Evolutionary conservation across 139 green algal genomes (phyloP).

Genomic region (Coelastrella sp.): DNA sequence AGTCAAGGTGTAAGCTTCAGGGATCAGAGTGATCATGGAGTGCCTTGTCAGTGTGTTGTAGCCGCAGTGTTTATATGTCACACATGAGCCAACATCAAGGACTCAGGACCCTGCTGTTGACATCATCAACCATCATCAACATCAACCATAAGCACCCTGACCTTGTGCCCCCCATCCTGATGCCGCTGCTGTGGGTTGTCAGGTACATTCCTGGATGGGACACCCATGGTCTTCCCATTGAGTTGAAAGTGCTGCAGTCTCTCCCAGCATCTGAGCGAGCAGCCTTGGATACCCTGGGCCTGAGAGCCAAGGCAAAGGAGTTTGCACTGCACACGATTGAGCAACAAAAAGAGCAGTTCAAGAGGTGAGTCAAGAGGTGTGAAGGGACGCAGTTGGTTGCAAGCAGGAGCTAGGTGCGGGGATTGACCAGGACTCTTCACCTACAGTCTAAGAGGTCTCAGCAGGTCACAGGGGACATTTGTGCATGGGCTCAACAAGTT

Average conservation of each 20-base stretch:
- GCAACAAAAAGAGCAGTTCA: constrained; percentile 91
- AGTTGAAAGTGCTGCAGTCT: constrained; percentile 96
- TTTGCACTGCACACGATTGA: constrained; percentile 95
- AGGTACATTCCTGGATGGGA: constrained; percentile 98
- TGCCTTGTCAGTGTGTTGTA: too few relatives aligned
- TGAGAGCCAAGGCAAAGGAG: constrained; percentile 86
- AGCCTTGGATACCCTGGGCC: constrained; percentile 81
- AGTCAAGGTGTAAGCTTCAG: background rate
- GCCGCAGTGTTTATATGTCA: too few relatives aligned
- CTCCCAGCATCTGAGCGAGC: constrained; percentile 76
- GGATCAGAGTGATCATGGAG: too few relatives aligned
- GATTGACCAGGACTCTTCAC: background rate
- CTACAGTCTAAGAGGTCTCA: background rate
- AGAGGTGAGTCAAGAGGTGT: constrained; percentile 63
- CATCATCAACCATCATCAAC: too few relatives aligned
- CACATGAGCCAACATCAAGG: too few relatives aligned
- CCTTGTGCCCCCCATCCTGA: too few relatives aligned
- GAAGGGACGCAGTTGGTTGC: background rate
- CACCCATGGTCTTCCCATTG: constrained; percentile 98
- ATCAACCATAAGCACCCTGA: too few relatives aligned
- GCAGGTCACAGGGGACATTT: too few relatives aligned
- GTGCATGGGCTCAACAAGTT: background rate
- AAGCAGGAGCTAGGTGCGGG: background rate
- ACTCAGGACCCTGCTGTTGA: too few relatives aligned
- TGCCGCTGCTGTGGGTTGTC: background rate